phyloP scores from a whole-genome alignment of 176 grass and related monocot genomes.

The Aegilops sharonensis region DNA sequence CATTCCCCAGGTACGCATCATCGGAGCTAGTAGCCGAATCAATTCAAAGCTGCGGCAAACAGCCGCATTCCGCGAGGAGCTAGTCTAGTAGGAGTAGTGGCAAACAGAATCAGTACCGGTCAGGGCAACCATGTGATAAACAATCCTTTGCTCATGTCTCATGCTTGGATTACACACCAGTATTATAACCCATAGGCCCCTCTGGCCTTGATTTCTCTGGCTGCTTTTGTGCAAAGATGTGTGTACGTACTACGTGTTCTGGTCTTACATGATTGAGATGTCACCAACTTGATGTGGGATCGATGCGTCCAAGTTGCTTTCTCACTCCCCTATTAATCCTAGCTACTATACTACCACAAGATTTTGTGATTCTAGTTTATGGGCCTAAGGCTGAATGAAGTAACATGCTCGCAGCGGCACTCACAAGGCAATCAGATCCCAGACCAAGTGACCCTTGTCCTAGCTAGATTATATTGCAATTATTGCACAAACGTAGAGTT shows the following conservation, averaged over 20 bases:
- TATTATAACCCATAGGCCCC: neutral
- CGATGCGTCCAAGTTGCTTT: slow-evolving; percentile 24
- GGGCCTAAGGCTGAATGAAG: neutral
- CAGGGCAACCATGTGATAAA: too few relatives aligned
- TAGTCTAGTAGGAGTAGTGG: too few relatives aligned
- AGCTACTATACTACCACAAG: neutral
- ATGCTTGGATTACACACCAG: neutral
- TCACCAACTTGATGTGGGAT: neutral
- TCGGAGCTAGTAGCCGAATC: neutral
- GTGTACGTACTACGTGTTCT: too few relatives aligned
- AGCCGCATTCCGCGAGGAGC: too few relatives aligned
- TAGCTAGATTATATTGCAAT: slow-evolving; percentile 17
- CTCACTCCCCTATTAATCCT: slow-evolving; percentile 26
- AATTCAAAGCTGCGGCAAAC: neutral
- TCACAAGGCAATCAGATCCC: slow-evolving; percentile 1
- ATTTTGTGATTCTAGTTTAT: neutral
- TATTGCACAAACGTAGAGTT: neutral
- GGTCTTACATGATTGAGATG: slow-evolving; percentile 20
- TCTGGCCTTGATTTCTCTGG: neutral
- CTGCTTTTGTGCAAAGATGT: slow-evolving; percentile 24
- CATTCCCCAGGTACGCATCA: neutral
- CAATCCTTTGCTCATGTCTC: too few relatives aligned
- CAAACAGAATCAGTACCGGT: too few relatives aligned
- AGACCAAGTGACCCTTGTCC: neutral
- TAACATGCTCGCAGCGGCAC: neutral